Evolutionary conservation across 2,329 filamentous ascomycete genomes (phyloP), one percentile per base, ranked within the genome.

Genomic region (Venturiaceae sp.): DNA sequence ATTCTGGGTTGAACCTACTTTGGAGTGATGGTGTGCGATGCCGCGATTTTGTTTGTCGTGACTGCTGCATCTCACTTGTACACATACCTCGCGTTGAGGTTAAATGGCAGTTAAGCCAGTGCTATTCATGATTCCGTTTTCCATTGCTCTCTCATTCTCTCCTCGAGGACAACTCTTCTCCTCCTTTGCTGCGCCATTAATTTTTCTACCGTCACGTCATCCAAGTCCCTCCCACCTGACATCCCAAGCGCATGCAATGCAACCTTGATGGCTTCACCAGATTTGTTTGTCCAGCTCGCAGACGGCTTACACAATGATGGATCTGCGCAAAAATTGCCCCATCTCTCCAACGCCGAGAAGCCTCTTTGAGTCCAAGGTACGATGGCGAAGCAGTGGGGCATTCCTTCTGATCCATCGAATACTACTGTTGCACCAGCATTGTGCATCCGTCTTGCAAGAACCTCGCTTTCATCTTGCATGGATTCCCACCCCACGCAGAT

Each of bases 351-450:
- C 58, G 70, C 61, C 11, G 65, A 59, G 6, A 67, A 64, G 0
- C 62, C 69, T 4, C 61, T 53, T 3, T 70, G 57, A 1, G 62
- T 58, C 19, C 74, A 73, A 5, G 77, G 60, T 58, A 78, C 61
- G 70, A 76, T 70, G 0, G 66, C 71, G 62, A 79, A 92, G 63
- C 82, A 83, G 71, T 92, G 88, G 58, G 88, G 87, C 88, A 92
- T 92, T 3, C 83, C 86, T 68, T 91, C 85, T 67, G 84, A 92
- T 71, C 89, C 82, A 67, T 88, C 83, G 64, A 84, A 87, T 3
- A 82, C 76, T 0, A 91, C 81, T 0, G 66, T 67, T 0, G 85
- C 84, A 5, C 81, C 83, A 47, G 86, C 81, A 6, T 65, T 62
- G 16, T 75, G 74, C 9, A 88, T 75, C 41, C 78, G 76, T 39